phyloP scores from a whole-genome alignment of 75 land plant species.

The Cupressus sempervirens region DNA sequence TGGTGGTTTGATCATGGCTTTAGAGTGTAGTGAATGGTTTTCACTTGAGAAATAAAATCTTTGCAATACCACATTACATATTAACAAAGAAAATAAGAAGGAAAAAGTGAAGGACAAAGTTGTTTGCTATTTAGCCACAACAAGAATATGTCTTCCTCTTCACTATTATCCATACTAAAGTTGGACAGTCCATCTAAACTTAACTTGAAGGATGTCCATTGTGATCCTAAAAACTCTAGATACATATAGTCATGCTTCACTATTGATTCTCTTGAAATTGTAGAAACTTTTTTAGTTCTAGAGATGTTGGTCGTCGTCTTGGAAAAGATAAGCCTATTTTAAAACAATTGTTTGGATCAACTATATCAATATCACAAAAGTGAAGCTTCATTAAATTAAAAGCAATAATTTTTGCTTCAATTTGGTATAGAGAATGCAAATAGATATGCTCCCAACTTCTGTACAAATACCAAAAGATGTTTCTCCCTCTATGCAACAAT shows the following conservation, averaged over 20 bases:
- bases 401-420: constrained; percentile 38
- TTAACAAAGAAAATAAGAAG: constrained; percentile 22
- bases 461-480: constrained; percentile 53
- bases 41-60: constrained; percentile 92
- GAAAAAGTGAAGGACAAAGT: constrained; percentile 19
- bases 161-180: not conserved
- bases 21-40: constrained; percentile 95
- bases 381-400: constrained; percentile 23
- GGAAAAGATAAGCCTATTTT: constrained; percentile 48
- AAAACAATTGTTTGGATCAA: not conserved
- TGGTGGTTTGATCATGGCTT: constrained; percentile 76
- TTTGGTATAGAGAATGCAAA: constrained; percentile 54
- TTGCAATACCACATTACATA: constrained; percentile 93
- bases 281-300: constrained; percentile 34
- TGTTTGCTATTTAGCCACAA: constrained; percentile 6
- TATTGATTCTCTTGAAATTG: constrained; percentile 54
- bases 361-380: constrained; percentile 18
- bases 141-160: constrained; percentile 9
- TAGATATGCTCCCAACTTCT: constrained; percentile 91
- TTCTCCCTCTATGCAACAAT: constrained; percentile 63
- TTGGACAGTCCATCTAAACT: not conserved
- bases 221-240: constrained; percentile 57
- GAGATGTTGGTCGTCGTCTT: constrained; percentile 88
- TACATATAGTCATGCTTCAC: constrained; percentile 66
- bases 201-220: constrained; percentile 34